Conservation (phyloP, 164 flowering plant species). For the Echeveria elegans region DNA sequence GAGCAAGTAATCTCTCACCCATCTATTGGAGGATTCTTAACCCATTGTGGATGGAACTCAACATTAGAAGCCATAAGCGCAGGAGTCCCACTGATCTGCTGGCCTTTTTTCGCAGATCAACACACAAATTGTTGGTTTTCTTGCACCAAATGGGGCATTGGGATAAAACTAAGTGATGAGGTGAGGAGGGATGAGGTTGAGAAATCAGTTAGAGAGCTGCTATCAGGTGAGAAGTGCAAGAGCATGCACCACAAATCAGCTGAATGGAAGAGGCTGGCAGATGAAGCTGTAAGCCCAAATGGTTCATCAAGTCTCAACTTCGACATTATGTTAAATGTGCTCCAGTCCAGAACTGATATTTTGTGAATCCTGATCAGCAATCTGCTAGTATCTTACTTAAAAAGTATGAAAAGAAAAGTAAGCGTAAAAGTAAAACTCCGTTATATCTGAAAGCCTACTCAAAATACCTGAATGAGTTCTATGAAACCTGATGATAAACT, state of each 20-base stretch:
- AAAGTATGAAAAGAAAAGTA: too few relatives aligned
- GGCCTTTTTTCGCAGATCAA: background rate
- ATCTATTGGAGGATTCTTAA: too few relatives aligned
- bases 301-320: background rate
- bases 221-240: slow-evolving; percentile 1
- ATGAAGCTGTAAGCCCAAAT: background rate
- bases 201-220: background rate
- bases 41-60: slow-evolving; percentile 14
- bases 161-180: background rate
- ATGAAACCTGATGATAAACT: too few relatives aligned
- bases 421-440: too few relatives aligned
- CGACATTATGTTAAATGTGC: background rate
- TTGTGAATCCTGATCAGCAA: too few relatives aligned
- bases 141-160: slow-evolving; percentile 4
- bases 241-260: background rate
- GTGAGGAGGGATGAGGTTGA: background rate
- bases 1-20: too few relatives aligned
- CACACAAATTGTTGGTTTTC: background rate
- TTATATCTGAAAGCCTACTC: too few relatives aligned
- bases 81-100: too few relatives aligned
- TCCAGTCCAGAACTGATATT: too few relatives aligned
- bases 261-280: background rate
- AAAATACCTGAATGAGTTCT: too few relatives aligned
- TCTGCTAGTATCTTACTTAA: too few relatives aligned
- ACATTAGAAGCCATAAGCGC: too few relatives aligned